These are phyloP conservation scores for Coprinopsis cinerea DNA, from an alignment of 768 basidiomycete genomes.

Conservation along the genomic window DNA sequence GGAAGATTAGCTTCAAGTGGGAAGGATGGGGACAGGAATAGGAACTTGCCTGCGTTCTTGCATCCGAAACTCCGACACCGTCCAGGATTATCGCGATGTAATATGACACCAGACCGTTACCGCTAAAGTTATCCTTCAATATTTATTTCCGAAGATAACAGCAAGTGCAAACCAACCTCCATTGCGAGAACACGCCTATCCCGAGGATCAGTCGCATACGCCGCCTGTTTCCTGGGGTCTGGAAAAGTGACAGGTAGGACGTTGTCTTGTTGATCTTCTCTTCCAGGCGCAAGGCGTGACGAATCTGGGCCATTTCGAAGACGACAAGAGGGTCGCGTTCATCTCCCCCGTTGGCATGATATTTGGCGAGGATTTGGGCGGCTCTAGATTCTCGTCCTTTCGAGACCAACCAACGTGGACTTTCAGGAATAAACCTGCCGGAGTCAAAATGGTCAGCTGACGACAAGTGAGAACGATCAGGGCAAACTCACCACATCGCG, in stretches of 20 bases:
- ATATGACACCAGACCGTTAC: constrained; percentile 67
- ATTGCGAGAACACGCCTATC: constrained; percentile 68
- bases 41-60: constrained; percentile 34
- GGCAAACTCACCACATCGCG: constrained; percentile 41
- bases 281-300: constrained; percentile 61
- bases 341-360: constrained; percentile 60
- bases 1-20: constrained; percentile 22
- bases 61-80: constrained; percentile 51
- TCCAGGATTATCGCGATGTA: constrained; percentile 68
- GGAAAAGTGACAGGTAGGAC: constrained; percentile 47
- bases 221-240: constrained; percentile 61
- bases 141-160: constrained; percentile 5
- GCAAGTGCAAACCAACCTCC: constrained; percentile 42
- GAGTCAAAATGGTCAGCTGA: neutral
- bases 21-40: no score
- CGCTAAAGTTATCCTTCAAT: constrained; percentile 27
- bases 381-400: constrained; percentile 59
- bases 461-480: neutral
- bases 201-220: constrained; percentile 64
- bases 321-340: constrained; percentile 54
- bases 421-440: constrained; percentile 59
- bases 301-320: constrained; percentile 61
- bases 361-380: constrained; percentile 55
- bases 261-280: constrained; percentile 44
- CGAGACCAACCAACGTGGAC: constrained; percentile 60